Evolutionary conservation across 164 flowering plant genomes (phyloP).

Genomic region (Stephania cephalantha): DNA sequence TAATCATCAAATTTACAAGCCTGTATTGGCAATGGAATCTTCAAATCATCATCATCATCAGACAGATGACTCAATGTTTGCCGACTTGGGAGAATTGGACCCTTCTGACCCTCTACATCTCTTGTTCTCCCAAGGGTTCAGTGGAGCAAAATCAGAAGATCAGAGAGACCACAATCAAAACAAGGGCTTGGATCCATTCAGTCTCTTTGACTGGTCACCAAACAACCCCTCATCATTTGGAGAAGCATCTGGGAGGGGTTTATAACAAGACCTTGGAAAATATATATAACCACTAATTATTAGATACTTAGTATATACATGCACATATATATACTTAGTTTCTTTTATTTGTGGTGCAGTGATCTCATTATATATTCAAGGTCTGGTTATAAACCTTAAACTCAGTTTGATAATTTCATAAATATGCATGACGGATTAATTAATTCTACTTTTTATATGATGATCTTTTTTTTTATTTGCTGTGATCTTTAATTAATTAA

Average conservation of each 20-base stretch:
- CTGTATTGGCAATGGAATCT: conserved; percentile 17
- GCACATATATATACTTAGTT: conserved; percentile 2
- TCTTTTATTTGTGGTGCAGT: conserved; percentile 22
- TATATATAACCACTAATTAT: conserved; percentile 7
- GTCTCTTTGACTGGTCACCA: conserved; percentile 55
- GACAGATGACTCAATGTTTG: conserved; percentile 46
- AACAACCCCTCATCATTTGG: conserved; percentile 25
- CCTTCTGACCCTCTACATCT: conserved; percentile 45
- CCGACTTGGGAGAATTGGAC: conserved; percentile 61
- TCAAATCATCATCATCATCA: conserved; percentile 18
- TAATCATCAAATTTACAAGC: conserved; percentile 27
- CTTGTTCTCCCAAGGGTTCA: conserved; percentile 40
- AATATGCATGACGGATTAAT: not conserved
- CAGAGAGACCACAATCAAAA: conserved; percentile 16
- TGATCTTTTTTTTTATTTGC: not conserved
- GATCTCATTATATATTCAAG: conserved; percentile 15
- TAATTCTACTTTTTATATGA: not conserved
- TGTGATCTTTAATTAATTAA: conserved; percentile 10
- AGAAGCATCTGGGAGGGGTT: conserved; percentile 29
- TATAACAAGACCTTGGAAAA: conserved; percentile 32
- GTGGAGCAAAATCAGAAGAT: conserved; percentile 21
- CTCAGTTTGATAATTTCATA: conserved; percentile 12
- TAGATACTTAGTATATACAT: too few relatives aligned
- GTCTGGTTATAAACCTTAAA: conserved; percentile 29
- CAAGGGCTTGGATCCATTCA: conserved; percentile 49